Percentiles rank a stretch among this genome's conserved stretches.
phyloP scores from a whole-genome alignment of 108 stramenopile species.

The Nitzschia palea region DNA sequence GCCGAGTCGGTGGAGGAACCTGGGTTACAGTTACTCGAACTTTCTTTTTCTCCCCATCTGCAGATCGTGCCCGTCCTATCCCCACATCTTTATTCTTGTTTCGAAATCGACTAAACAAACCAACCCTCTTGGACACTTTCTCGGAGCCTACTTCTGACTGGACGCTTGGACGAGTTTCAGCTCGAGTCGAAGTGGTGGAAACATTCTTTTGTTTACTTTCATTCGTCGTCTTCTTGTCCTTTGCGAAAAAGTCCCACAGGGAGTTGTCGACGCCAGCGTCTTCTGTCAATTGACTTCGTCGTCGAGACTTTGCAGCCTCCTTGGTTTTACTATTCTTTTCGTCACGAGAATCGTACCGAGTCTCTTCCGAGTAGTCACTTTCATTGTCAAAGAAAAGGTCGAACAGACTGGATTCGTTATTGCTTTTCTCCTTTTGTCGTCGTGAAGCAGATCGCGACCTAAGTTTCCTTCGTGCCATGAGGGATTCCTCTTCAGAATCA shows the following conservation, averaged over 20 bases:
- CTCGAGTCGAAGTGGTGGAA: background rate
- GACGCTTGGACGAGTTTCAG: background rate
- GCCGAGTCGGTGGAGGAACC: background rate
- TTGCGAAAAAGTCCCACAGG: constrained; percentile 2
- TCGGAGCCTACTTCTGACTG: background rate
- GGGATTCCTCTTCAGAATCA: constrained; percentile 10
- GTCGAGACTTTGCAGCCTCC: background rate
- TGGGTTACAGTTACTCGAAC: background rate
- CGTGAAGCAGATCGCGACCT: constrained; percentile 1
- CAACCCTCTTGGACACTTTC: background rate
- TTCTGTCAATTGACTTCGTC: constrained; percentile 6
- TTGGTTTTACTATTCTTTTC: background rate
- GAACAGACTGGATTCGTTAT: background rate
- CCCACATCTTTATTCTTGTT: background rate
- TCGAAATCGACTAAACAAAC: constrained; percentile 4
- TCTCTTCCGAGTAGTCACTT: background rate
- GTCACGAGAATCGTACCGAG: constrained; percentile 2
- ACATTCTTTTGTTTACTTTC: background rate
- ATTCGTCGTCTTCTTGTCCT: background rate
- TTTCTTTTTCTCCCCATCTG: background rate
- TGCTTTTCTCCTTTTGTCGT: background rate
- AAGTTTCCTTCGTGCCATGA: background rate
- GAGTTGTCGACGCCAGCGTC: background rate
- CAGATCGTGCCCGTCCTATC: background rate
- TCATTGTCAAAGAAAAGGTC: background rate